These are phyloP conservation scores for Misopates orontium DNA, from an alignment of 257 asterid species.

Conservation along the genomic window DNA sequence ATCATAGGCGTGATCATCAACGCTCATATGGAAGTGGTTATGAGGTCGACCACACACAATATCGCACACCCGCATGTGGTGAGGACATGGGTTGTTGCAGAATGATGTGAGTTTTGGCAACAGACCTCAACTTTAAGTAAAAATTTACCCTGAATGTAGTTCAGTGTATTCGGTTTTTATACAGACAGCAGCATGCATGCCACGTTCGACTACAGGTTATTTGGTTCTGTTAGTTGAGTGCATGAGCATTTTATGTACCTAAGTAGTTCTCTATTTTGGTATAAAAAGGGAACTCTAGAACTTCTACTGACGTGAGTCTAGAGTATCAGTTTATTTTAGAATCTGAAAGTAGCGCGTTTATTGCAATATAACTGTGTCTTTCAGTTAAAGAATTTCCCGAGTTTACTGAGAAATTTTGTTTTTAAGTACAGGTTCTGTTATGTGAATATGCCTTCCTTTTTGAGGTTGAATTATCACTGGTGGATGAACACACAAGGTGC, in stretches of 20 bases:
- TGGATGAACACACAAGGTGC: not conserved
- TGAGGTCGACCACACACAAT: not conserved
- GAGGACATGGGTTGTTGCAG: conserved; percentile 24
- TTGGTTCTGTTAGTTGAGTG: not conserved
- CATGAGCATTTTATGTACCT: conserved; percentile 11
- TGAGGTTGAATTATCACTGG: no score
- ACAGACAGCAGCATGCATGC: no score
- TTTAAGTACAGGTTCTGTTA: no score
- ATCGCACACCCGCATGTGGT: not conserved
- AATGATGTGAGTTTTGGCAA: conserved; percentile 23
- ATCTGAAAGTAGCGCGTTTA: not conserved
- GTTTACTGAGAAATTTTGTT: no score
- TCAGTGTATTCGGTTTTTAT: no score
- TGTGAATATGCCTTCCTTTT: not conserved
- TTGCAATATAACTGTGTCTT: no score
- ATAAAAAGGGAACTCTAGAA: not conserved
- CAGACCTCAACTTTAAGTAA: not conserved
- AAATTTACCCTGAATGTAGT: no score
- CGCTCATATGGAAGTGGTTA: not conserved
- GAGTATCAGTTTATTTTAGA: not conserved
- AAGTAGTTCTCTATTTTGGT: conserved; percentile 2
- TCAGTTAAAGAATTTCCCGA: no score
- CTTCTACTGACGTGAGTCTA: no score
- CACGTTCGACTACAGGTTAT: no score
- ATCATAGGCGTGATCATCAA: not conserved